Evolutionary conservation across 306 rosid species (phyloP), one percentile per base, ranked within the genome.

Genomic region (Alnus glutinosa): DNA sequence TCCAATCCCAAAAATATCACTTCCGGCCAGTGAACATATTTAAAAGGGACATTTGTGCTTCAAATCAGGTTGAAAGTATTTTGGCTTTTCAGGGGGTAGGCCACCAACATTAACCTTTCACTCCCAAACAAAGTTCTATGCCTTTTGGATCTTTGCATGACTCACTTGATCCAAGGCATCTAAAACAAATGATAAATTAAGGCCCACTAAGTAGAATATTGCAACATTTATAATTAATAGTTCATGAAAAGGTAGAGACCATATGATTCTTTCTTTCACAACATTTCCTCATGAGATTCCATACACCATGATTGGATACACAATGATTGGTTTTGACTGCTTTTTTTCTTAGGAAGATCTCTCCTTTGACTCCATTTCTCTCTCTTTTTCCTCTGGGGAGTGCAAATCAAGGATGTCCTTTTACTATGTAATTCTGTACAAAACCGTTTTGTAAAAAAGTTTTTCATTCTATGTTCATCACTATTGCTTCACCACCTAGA

Each of bases 251-350:
- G 78, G 42, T 70, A 80, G 71, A 84, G 80, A 80, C 80, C 85
- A 68, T 81, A 85, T 79, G 84, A 75, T 84, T 85, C 84, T 86
- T 78, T 67, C 78, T 85, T 57, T 19, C 82, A 81, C 79, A 76
- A 59, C 78, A 86, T 80, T 86, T 87, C 83, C 77, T 84, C 88
- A 67, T 80, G 78, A 85, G 90, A 85, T 87, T 87, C 91, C 83
- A 79, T 76, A 15, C 83, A 84, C 77, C 86, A 85, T 87, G 77
- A 88, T 89, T 88, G 86, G 91, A 76, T 86, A 82, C 90, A 80
- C 81, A 87, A 87, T 91, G 82, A 93, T 91, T 90, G 87, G 88
- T 70, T 86, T 91, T 91, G 95, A 93, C 97, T 81, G 77, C 93
- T 90, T 93, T 92, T 86, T 81, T 80, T 88, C 85, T 74, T 49